Conservation (phyloP, 2,329 filamentous ascomycete genomes). For the Tolypocladium pustulatum region DNA sequence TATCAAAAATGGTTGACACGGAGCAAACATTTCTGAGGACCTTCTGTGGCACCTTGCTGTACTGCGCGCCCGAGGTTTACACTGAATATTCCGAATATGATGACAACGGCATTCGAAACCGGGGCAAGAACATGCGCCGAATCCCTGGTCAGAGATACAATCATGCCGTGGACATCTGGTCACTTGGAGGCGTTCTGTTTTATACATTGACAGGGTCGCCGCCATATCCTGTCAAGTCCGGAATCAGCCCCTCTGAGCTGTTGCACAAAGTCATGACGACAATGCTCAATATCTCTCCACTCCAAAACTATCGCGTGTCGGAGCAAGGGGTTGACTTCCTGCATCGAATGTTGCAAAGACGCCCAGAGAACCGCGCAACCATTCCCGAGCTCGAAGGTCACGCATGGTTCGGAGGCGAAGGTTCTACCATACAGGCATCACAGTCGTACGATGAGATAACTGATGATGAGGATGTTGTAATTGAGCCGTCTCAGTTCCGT, state of each 20-base stretch:
- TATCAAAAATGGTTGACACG: slow-evolving; percentile 88
- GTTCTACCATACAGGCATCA: slow-evolving; percentile 19
- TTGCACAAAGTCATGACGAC: slow-evolving; percentile 79
- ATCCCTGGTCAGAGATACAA: slow-evolving; percentile 59
- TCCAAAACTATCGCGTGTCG: slow-evolving; percentile 51
- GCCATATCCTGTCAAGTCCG: slow-evolving; percentile 70
- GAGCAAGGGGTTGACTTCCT: slow-evolving; percentile 63
- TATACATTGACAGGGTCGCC: slow-evolving; percentile 70
- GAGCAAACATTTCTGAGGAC: slow-evolving; percentile 89
- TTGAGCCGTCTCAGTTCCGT: slow-evolving; percentile 48
- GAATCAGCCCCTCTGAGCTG: slow-evolving; percentile 68
- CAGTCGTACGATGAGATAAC: slow-evolving; percentile 51
- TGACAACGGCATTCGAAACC: slow-evolving; percentile 53
- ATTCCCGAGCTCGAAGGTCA: slow-evolving; percentile 60
- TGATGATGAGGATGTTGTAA: slow-evolving; percentile 48
- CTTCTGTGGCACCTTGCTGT: slow-evolving; percentile 90
- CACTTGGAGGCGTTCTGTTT: slow-evolving; percentile 84
- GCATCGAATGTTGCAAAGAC: slow-evolving; percentile 66
- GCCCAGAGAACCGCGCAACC: slow-evolving; percentile 67
- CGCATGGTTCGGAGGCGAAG: slow-evolving; percentile 52
- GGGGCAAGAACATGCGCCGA: slow-evolving; percentile 53
- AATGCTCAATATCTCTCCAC: slow-evolving; percentile 53
- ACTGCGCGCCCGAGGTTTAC: slow-evolving; percentile 95
- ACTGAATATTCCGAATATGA: slow-evolving; percentile 61
- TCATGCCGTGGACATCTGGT: slow-evolving; percentile 94